A percentile compares a stretch with the other conserved stretches of the same genome.
phyloP scores from a whole-genome alignment of 495 filamentous ascomycete species.

The Penicillium arizonense region DNA sequence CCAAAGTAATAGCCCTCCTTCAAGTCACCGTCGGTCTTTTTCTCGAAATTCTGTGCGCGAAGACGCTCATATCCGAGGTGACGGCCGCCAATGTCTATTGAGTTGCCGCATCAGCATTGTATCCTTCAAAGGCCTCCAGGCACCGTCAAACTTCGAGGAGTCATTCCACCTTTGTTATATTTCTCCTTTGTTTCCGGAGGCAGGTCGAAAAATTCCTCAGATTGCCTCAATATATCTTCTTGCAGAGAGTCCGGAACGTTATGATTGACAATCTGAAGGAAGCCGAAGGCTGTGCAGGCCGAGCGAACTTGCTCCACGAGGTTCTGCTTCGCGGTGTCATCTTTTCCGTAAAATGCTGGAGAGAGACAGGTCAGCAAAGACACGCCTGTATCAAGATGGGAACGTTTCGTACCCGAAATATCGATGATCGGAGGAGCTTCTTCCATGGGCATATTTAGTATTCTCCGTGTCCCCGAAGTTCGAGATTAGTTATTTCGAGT shows the following conservation, averaged over 20 bases:
- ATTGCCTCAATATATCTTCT: conserved; percentile 61
- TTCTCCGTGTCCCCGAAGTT: no score
- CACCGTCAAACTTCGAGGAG: conserved; percentile 5
- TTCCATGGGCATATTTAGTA: no score
- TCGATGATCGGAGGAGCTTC: conserved; percentile 19
- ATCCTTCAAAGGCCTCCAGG: neutral
- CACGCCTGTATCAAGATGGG: neutral
- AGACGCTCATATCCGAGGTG: conserved; percentile 45
- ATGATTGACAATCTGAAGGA: conserved; percentile 80
- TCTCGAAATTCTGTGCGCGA: conserved; percentile 41
- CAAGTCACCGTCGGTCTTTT: conserved; percentile 35
- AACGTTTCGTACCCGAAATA: conserved; percentile 9
- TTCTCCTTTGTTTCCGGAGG: conserved; percentile 54
- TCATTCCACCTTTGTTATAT: conserved; percentile 17
- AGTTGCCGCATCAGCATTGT: neutral
- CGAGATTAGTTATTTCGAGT: no score
- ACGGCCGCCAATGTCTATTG: conserved; percentile 14
- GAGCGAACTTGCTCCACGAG: conserved; percentile 14
- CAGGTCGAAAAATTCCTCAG: conserved; percentile 72
- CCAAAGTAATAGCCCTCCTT: conserved; percentile 49
- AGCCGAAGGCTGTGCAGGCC: conserved; percentile 60
- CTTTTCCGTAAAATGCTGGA: conserved; percentile 14
- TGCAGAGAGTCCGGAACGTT: conserved; percentile 68
- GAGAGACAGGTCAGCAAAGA: neutral
- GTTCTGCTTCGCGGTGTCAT: conserved; percentile 1